Evolutionary conservation across 768 basidiomycete species (phyloP), one percentile per base, ranked within the genome.

Genomic region (Podaxis mareebaensis): DNA sequence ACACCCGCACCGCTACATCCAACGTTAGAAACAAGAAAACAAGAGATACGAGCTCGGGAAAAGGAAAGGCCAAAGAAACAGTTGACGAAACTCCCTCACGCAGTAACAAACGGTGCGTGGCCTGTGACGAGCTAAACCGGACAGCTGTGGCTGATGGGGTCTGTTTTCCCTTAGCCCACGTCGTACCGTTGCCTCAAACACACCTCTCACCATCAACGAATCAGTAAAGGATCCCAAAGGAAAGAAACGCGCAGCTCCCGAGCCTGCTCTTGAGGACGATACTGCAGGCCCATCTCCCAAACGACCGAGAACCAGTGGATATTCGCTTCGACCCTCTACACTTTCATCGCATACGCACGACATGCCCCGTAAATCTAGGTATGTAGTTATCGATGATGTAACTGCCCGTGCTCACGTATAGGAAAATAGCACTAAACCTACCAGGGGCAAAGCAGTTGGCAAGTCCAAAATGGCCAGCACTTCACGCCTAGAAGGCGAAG

Each of bases 171-270:
- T 60, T 71, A 92, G 90, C 74, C 78, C 83, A 69, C 86, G 88
- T 71, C 85, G 86, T 71, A 83, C 84, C 54, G 60, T 72, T 58
- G 66, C 79, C 65, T 67, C 77, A 66, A 69, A 79, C 70, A 54
- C 79, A 67, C 72, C 82, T 68, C 74, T 84, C 77, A 78, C 84
- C 62, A 93, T 93, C 76, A 88, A 87, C 87, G 93, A 94, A 81
- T 85, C 89, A 54, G 68, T 78, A 2, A 83, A 82, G 71, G 92
- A 93, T 77, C 75, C 76, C 67, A 96, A 96, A 77, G 95, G 94
- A 63, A 97, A 97, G 87, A 96, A 96, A 79, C 90, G 93, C 70
- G 94, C 93, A 42, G 85, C 82, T 36, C 89, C 90, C 53, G 91
- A 93, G 77, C 54, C 61, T 28, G 85, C 86, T 49, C 90, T 90